phyloP scores from a whole-genome alignment of 2,329 filamentous ascomycete genomes.

The Xylariomycetidae sp. region DNA sequence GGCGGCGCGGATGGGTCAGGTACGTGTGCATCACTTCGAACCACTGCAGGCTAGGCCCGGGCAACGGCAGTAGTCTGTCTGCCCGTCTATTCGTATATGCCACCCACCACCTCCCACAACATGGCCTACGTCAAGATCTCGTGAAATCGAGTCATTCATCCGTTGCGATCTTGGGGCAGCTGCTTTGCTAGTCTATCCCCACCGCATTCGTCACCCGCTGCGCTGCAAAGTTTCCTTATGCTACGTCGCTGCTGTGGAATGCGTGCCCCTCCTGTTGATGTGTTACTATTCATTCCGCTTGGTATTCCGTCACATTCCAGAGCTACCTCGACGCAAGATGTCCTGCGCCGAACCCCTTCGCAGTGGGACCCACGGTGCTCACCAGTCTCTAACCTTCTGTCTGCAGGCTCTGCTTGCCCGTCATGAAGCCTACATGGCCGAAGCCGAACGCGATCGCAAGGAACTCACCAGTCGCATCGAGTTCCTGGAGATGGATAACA shows the following conservation, averaged over 20 bases:
- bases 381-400: conserved; percentile 62
- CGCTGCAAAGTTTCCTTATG: no score
- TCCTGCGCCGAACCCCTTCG: no score
- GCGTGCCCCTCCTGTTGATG: conserved; percentile 2
- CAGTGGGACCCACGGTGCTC: no score
- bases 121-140: not conserved
- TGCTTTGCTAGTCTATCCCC: no score
- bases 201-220: no score
- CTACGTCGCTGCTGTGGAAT: conserved; percentile 4
- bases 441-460: conserved; percentile 78
- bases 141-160: not conserved
- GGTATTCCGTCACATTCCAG: conserved; percentile 17
- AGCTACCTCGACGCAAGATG: conserved; percentile 5
- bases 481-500: conserved; percentile 68
- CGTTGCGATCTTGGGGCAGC: no score
- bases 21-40: conserved; percentile 58
- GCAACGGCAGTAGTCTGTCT: not conserved
- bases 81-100: not conserved
- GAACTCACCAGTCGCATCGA: conserved; percentile 69
- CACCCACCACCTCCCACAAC: not conserved
- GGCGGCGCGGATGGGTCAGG: conserved; percentile 86
- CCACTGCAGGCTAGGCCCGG: no score
- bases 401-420: conserved; percentile 82
- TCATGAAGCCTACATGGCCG: conserved; percentile 90
- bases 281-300: conserved; percentile 1